phyloP scores from a whole-genome alignment of 2,329 filamentous ascomycete species.

The Aureobasidium lini region DNA sequence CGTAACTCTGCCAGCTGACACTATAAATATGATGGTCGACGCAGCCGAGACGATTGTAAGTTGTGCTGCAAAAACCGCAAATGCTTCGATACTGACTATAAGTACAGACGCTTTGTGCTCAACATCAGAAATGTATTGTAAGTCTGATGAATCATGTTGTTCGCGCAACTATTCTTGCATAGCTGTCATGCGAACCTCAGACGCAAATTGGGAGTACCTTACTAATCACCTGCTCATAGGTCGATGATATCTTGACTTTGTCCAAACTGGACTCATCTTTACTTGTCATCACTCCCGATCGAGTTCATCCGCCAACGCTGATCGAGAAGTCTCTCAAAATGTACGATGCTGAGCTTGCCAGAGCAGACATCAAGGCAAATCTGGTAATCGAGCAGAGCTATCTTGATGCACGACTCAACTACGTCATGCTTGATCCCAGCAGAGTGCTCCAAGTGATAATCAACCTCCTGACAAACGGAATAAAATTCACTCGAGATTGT shows the following conservation, averaged over 20 bases:
- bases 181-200: background rate
- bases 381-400: slow-evolving; percentile 32
- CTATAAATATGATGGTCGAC: slow-evolving; percentile 16
- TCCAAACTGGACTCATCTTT: slow-evolving; percentile 29
- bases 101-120: background rate
- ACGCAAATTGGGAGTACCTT: background rate
- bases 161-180: too few species aligned
- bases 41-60: slow-evolving; percentile 21
- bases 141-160: background rate
- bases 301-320: slow-evolving; percentile 30
- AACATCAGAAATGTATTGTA: slow-evolving; percentile 4
- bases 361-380: slow-evolving; percentile 25
- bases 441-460: slow-evolving; percentile 38
- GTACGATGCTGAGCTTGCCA: slow-evolving; percentile 33
- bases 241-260: slow-evolving; percentile 40
- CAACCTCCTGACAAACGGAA: slow-evolving; percentile 38
- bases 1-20: slow-evolving; percentile 5
- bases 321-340: slow-evolving; percentile 30
- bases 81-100: background rate
- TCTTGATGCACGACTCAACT: slow-evolving; percentile 26
- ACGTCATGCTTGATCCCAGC: slow-evolving; percentile 36
- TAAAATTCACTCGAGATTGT: slow-evolving; percentile 37
- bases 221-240: slow-evolving; percentile 14
- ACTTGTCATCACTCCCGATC: slow-evolving; percentile 34
- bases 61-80: too few species aligned